Base-by-base conservation (phyloP, 768 basidiomycete genomes). In the Phylloporus sp. region DNA sequence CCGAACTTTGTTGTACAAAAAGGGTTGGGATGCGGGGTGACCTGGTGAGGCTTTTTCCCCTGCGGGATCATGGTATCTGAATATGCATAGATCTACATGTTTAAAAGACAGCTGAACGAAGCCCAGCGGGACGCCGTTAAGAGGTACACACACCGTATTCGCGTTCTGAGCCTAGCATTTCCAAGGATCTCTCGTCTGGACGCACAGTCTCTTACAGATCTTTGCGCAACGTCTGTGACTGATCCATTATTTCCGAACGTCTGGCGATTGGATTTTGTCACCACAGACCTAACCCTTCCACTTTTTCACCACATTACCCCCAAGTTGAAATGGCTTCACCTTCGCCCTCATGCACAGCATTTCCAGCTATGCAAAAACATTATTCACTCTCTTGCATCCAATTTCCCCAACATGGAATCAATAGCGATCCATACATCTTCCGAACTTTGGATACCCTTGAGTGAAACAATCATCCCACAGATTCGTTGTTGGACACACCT, bases 181-280 rank as follows among this genome's bases (percentile, higher is more conserved):
- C 0, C 10, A 20, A 24, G 1, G 22, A 5, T 9, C n/a, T 3
- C 3, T 20, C 3, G 18, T 5, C 3, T 41, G 2, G 20, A 39
- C 15, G 11, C 15, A 10, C 9, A 24, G 23, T 45, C 22, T 24
- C 18, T 45, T 22, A n/a, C 24, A 12, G 31, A 31, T 31, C 31
- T 31, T 31, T 31, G 31, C 31, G 13, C 31, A 13, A 13, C 22
- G 29, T 43, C 31, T 15, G 24, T 6, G 15, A 15, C n/a, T 22
- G 34, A 28, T 18, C 41, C 34, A 16, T 41, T 53, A 27, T 49
- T 53, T 11, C 42, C 47, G 5, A 53, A 45, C 12, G 3, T 56
- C 12, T 16, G 32, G 8, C 7, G 2, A 7, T 18, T 53, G 34
- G 2, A 7, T 18, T 12, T 39, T 16, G n/a, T n/a, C n/a, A 26